phyloP scores from a whole-genome alignment of 2,329 filamentous ascomycete genomes.

The Microcera coccophila region DNA sequence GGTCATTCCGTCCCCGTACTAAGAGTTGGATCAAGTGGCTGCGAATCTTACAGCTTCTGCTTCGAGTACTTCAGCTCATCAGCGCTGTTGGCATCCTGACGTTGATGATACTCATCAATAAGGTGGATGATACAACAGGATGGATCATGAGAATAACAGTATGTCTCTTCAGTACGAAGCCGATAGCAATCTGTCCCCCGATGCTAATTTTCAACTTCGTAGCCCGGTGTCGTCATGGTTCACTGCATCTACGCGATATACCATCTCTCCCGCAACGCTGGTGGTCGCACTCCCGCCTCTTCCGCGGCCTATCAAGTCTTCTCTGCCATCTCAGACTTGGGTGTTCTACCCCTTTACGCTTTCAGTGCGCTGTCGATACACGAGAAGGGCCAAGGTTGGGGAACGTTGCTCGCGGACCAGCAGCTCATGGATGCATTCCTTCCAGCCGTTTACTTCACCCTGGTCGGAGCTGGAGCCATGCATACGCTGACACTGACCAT shows the following conservation, averaged over 20 bases:
- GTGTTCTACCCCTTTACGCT: constrained; percentile 51
- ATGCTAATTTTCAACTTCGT: constrained; percentile 1
- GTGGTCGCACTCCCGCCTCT: constrained; percentile 69
- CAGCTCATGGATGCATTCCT: constrained; percentile 57
- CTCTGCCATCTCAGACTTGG: constrained; percentile 66
- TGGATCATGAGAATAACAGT: constrained; percentile 78
- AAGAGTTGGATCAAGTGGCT: constrained; percentile 68
- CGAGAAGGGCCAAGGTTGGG: constrained; percentile 54
- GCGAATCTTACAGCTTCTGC: constrained; percentile 63
- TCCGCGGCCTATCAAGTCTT: constrained; percentile 89
- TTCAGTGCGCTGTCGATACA: constrained; percentile 49
- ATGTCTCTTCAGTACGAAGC: constrained; percentile 32
- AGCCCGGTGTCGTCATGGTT: constrained; percentile 73
- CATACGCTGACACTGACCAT: constrained; percentile 68
- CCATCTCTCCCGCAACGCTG: constrained; percentile 69
- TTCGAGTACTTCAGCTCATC: constrained; percentile 65
- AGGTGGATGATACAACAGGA: constrained; percentile 58
- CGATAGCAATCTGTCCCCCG: no score
- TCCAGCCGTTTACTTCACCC: constrained; percentile 63
- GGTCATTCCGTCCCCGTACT: constrained; percentile 64
- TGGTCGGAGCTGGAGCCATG: constrained; percentile 60
- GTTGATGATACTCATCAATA: constrained; percentile 72
- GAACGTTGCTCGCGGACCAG: constrained; percentile 60
- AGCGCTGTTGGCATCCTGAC: constrained; percentile 68
- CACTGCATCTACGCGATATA: constrained; percentile 76